Percentiles rank a stretch among this genome's conserved stretches.
These are phyloP conservation scores for Westerdykella aurantiaca DNA, from an alignment of 2,329 filamentous ascomycete species.

Conservation along the genomic window DNA sequence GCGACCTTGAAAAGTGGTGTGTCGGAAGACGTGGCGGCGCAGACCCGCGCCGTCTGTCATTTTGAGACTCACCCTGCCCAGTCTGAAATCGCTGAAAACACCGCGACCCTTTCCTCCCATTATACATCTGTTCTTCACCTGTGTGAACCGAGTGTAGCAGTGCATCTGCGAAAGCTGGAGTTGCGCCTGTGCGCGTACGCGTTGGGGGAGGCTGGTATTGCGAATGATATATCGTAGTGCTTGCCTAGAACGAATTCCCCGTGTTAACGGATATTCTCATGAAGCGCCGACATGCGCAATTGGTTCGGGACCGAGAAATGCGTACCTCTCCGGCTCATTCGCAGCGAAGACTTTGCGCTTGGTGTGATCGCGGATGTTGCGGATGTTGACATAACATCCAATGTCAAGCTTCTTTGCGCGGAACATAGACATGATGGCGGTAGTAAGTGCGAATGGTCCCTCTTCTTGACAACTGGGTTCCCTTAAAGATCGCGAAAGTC, in stretches of 20 bases:
- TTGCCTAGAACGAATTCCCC: conserved; percentile 56
- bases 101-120: conserved; percentile 84
- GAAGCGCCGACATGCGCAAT: neutral
- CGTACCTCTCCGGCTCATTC: conserved; percentile 80
- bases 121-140: conserved; percentile 91
- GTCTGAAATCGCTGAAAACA: conserved; percentile 88
- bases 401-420: conserved; percentile 85
- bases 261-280: neutral
- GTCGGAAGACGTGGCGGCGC: neutral
- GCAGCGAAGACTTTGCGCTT: conserved; percentile 91
- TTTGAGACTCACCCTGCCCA: conserved; percentile 66
- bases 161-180: conserved; percentile 93
- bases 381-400: conserved; percentile 79
- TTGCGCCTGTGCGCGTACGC: conserved; percentile 85
- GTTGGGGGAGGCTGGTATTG: conserved; percentile 77
- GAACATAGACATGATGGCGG: conserved; percentile 59
- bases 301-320: neutral
- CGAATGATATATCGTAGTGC: conserved; percentile 76
- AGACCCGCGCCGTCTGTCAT: neutral
- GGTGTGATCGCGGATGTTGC: conserved; percentile 86
- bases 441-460: neutral
- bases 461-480: too few species aligned
- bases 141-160: conserved; percentile 85
- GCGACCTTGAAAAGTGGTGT: neutral
- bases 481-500: too few species aligned